Base-by-base conservation (phyloP, 179 eudicot genomes). In the Spinacia oleracea region DNA sequence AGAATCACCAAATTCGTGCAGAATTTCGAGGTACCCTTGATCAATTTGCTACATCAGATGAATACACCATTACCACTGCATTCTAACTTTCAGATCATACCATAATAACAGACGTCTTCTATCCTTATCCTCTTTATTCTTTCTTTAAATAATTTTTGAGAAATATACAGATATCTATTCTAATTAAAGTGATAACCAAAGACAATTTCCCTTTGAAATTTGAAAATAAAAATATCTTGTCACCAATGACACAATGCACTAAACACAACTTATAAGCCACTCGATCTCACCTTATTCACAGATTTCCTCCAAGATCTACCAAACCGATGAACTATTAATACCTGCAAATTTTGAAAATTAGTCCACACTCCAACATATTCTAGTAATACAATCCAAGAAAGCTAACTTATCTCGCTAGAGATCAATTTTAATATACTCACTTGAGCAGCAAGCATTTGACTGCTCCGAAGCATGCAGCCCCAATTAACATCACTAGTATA, bases 391-490 rank as follows among this genome's bases (percentile, higher is more conserved):
- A 68, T 23, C n/a, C 46, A 70, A 75, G 10, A 56, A 51, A 43
- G 45, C 56, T 73, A 66, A 66, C n/a, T 0, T 12, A 40, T 25
- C 65, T 7, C 21, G 56, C 18, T 65, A 69, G 3, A 64, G 53
- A 78, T 63, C 21, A 42, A 59, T 27, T 18, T 6, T 34, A 25
- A 73, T 20, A 50, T 18, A 53, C 80, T 81, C 82, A 88, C 97
- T 88, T 96, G 98, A 48, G 97, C 99, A 78, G 90, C 86, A 81
- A 96, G 98, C 99, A 96, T 96, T 87, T 96, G 98, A 82, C 98
- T 90, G 83, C 98, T 96, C 73, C 98, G 92, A 78, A 93, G 91
- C 99, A 96, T 96, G 82, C 98, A 96, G 10, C 99, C 99, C 98
- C 99, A 96, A 72, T 88, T 83, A 50, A 92, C 94, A 79, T 95